Evolutionary conservation across 2,329 filamentous ascomycete genomes (phyloP), one percentile per base, ranked within the genome.

Genomic region (Ophiosphaerella korrae): DNA sequence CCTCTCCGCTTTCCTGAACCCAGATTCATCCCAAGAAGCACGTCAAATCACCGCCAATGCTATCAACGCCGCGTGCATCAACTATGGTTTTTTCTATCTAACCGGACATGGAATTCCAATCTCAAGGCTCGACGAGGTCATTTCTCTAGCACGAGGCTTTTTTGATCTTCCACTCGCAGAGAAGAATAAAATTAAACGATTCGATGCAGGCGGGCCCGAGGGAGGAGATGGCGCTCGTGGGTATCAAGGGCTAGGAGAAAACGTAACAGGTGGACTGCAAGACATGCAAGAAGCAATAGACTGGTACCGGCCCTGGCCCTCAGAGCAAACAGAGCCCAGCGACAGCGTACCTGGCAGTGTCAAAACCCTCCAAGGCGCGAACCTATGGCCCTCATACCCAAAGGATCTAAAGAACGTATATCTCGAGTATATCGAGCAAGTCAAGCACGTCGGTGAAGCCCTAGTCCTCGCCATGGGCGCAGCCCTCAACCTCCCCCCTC

Each of bases 41-140:
- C 62, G 63, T 45, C 26, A 58, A 24, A 54, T 63, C 40, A 72
- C 64, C 9, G 63, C 72, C 2, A 45, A 55, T 6, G 66, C 73
- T 29, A 68, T 75, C 35, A 66, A 70, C 43, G 36, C 52, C 18
- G 75, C 75, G 3, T 77, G 75, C 58, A 55, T 57, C 13, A 58
- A 68, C 38, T 74, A 73, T 45, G 75, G 75, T 47, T 78, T 77
- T 63, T 76, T 78, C 60, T 76, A 77, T 53, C 70, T 77, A 2
- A 73, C 63, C 31, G 72, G 71, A 5, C 75, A 78, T 55, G 75
- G 73, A 11, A 74, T 78, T 16, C 67, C 75, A 0, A 12, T 33
- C 0, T 12, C 58, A 1, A 64, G 45, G 5, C 62, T 72, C 5
- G 57, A 68, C 16, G 23, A 60, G 7, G 48, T 75, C 9, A 63